Base-by-base conservation (phyloP, 768 basidiomycete species). In the Boletus barrowsii region DNA sequence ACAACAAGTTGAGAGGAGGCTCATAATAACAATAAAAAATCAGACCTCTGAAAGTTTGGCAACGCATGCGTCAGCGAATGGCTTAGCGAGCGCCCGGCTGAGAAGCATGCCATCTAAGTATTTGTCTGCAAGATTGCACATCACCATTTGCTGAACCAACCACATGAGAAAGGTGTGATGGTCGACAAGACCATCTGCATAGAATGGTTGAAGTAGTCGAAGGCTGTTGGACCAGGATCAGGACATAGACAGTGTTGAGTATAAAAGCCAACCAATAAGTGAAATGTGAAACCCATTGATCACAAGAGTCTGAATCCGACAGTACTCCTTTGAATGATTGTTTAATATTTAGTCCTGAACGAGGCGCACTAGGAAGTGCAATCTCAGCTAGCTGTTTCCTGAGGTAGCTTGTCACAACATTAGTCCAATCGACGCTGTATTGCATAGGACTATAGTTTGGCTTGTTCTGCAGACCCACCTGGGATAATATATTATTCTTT, bases 361-460 rank as follows among this genome's bases (percentile, higher is more conserved):
- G 79, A 15, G 88, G 87, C 26, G 89, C 84, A 63, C 83, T 89
- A 3, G 92, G 91, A 26, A 93, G 75, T 11, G 82, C 82, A 51
- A 93, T 92, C 26, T 91, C 88, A 6, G 76, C 75, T 10, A 94
- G 74, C 61, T 90, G 90, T 62, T 92, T 93, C 74, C 88, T 90
- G 71, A 93, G 74, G 63, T 92, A 89, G 47, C 83, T 78, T 0
- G 88, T 90, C 32, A 93, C 81, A 9, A 90, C 79, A 62, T 83
- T 87, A 3, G 92, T 86, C 89, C 90, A 92, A 53, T 93, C 90
- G 15, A 88, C 70, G 57, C 90, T 91, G 65, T 93, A 92, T 61
- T 88, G 89, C 6, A 80, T 85, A 1, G 90, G 88, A 60, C 89
- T 86, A 68, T 89, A 91, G n/a, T 80, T 69, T 4, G 88, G 87